Percentiles rank a stretch among this genome's conserved stretches.
Evolutionary conservation across 2,329 filamentous ascomycete genomes (phyloP).

Genomic region (Mycocentrospora acerina): DNA sequence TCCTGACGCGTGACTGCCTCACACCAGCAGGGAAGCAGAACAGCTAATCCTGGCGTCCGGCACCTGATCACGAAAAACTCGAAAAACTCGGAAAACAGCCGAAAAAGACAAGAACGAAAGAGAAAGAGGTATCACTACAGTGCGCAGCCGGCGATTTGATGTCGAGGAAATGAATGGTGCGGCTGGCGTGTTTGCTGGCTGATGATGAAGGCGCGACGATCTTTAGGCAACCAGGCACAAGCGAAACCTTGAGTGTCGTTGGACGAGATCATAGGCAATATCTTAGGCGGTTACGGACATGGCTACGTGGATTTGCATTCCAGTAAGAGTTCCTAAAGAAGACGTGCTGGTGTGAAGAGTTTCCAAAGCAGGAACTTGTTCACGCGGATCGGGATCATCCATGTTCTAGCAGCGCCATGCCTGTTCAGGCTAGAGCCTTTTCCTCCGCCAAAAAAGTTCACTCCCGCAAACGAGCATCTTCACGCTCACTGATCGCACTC

Average conservation of each 20-base stretch:
- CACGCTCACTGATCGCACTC: constrained; percentile 12
- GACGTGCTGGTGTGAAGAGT: no score
- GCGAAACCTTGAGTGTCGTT: constrained; percentile 1
- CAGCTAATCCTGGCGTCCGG: no score
- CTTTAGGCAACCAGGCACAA: constrained; percentile 8
- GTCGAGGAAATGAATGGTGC: constrained; percentile 4
- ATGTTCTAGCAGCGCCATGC: neutral
- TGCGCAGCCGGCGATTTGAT: constrained; percentile 1
- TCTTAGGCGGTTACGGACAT: no score
- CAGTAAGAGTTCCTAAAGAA: no score
- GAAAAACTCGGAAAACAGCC: no score
- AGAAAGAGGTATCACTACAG: constrained; percentile 1
- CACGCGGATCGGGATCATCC: no score
- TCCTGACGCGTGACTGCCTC: neutral
- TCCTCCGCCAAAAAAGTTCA: neutral
- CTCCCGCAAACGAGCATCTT: constrained; percentile 9
- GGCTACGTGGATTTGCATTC: no score
- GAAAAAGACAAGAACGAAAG: neutral
- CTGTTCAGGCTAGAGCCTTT: neutral
- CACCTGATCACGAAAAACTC: no score
- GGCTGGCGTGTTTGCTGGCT: neutral
- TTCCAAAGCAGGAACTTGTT: no score
- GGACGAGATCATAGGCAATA: no score
- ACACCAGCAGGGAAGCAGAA: neutral
- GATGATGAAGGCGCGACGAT: constrained; percentile 4